These are phyloP conservation scores for Polyporus arcularius DNA, from an alignment of 768 basidiomycete species.

Conservation along the genomic window DNA sequence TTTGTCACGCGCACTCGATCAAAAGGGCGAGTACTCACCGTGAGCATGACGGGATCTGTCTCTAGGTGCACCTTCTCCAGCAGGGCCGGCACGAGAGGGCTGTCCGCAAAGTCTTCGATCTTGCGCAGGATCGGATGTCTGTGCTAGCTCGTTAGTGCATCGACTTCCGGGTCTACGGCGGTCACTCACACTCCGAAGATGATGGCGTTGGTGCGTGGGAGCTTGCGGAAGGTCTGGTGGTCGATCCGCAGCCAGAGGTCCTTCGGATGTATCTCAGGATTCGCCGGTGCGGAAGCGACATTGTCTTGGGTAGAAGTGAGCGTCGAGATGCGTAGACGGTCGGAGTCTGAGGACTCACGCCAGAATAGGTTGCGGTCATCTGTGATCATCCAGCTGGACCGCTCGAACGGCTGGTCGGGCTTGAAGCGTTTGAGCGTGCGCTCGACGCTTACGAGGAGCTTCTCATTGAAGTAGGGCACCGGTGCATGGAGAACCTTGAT, in stretches of 20 bases:
- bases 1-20: neutral
- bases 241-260: slow-evolving; percentile 37
- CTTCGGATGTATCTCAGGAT: slow-evolving; percentile 27
- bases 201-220: slow-evolving; percentile 33
- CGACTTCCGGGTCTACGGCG: neutral
- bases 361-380: slow-evolving; percentile 33
- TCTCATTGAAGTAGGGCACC: slow-evolving; percentile 38
- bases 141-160: neutral
- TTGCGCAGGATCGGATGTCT: slow-evolving; percentile 35
- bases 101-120: slow-evolving; percentile 34
- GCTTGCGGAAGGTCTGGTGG: slow-evolving; percentile 40
- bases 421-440: slow-evolving; percentile 37
- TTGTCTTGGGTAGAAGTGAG: slow-evolving; percentile 19
- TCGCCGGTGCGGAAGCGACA: slow-evolving; percentile 17
- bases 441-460: slow-evolving; percentile 36
- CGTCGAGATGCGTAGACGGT: too few relatives aligned
- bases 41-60: slow-evolving; percentile 27
- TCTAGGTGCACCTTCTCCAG: slow-evolving; percentile 35
- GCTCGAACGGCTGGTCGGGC: slow-evolving; percentile 36
- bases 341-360: slow-evolving; percentile 22
- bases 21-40: slow-evolving; percentile 22
- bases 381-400: slow-evolving; percentile 37
- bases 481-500: slow-evolving; percentile 29
- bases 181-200: slow-evolving; percentile 34
- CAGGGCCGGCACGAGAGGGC: slow-evolving; percentile 35